phyloP scores from a whole-genome alignment of 371 early-diverging fungal genomes.

The Paraphysoderma sedebokerense region DNA sequence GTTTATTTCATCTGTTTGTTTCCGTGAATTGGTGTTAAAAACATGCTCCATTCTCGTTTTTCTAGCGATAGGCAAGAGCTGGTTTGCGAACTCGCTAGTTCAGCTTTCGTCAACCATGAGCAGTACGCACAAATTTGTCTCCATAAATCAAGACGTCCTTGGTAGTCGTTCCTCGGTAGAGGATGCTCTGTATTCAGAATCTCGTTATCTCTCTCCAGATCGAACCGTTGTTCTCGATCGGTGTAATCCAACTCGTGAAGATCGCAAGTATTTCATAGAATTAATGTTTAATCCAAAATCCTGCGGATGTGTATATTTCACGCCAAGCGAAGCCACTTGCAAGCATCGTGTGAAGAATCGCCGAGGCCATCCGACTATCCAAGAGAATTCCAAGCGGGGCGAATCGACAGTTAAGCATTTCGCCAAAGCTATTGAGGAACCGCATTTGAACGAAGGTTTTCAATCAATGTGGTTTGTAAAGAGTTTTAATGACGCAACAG shows the following conservation, averaged over 20 bases:
- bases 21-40: not conserved
- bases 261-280: slow-evolving; percentile 16
- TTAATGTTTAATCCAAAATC: slow-evolving; percentile 14
- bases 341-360: slow-evolving; percentile 14
- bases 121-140: no score
- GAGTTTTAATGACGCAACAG: slow-evolving; percentile 3
- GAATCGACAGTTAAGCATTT: slow-evolving; percentile 10
- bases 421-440: not conserved
- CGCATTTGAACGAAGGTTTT: not conserved
- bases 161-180: slow-evolving; percentile 15
- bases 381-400: slow-evolving; percentile 8
- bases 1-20: no score
- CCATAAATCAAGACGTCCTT: slow-evolving; percentile 24
- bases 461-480: slow-evolving; percentile 5
- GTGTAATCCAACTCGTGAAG: slow-evolving; percentile 21
- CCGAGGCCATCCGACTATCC: slow-evolving; percentile 19
- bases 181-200: not conserved
- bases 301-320: slow-evolving; percentile 17
- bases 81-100: slow-evolving; percentile 8
- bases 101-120: no score
- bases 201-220: slow-evolving; percentile 6
- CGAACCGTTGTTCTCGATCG: slow-evolving; percentile 21
- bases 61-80: slow-evolving; percentile 24
- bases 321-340: slow-evolving; percentile 11
- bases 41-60: slow-evolving; percentile 9